phyloP scores from a whole-genome alignment of 192 early-diverging fungal species.

The Dissophora globulifera region DNA sequence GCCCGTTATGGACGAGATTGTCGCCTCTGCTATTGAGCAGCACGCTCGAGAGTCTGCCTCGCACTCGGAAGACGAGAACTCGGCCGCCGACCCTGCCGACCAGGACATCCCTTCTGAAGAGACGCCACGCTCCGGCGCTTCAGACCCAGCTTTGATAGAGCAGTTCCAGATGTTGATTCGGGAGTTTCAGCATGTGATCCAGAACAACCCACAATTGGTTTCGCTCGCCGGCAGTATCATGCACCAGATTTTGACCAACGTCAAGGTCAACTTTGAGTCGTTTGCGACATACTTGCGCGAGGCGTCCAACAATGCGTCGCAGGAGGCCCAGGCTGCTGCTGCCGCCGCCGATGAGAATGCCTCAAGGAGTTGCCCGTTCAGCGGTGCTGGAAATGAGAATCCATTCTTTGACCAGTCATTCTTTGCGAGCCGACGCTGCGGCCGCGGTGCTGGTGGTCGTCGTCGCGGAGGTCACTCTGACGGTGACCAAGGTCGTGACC shows the following conservation, averaged over 20 bases:
- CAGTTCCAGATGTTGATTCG: slow-evolving; percentile 42
- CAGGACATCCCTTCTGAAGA: neutral
- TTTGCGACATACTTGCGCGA: slow-evolving; percentile 39
- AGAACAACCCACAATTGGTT: slow-evolving; percentile 48
- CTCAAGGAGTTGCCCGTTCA: slow-evolving; percentile 22
- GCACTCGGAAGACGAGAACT: neutral
- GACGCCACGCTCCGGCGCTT: no score
- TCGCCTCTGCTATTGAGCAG: slow-evolving; percentile 52
- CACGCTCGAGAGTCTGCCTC: slow-evolving; percentile 31
- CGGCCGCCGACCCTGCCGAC: slow-evolving; percentile 19
- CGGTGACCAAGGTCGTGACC: neutral
- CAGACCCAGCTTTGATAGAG: slow-evolving; percentile 32
- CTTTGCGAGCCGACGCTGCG: slow-evolving; percentile 13
- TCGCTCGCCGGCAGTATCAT: slow-evolving; percentile 31
- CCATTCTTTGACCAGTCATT: slow-evolving; percentile 25
- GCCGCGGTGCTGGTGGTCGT: neutral
- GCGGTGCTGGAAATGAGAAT: slow-evolving; percentile 10
- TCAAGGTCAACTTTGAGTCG: slow-evolving; percentile 44
- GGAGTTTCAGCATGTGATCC: slow-evolving; percentile 49
- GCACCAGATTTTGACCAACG: slow-evolving; percentile 43
- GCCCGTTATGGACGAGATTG: slow-evolving; percentile 43
- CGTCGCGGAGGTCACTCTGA: neutral
- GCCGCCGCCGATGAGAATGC: slow-evolving; percentile 18
- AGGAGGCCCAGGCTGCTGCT: slow-evolving; percentile 22
- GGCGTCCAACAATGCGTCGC: slow-evolving; percentile 5